phyloP scores from a whole-genome alignment of 768 basidiomycete genomes.

The Vararia minispora region DNA sequence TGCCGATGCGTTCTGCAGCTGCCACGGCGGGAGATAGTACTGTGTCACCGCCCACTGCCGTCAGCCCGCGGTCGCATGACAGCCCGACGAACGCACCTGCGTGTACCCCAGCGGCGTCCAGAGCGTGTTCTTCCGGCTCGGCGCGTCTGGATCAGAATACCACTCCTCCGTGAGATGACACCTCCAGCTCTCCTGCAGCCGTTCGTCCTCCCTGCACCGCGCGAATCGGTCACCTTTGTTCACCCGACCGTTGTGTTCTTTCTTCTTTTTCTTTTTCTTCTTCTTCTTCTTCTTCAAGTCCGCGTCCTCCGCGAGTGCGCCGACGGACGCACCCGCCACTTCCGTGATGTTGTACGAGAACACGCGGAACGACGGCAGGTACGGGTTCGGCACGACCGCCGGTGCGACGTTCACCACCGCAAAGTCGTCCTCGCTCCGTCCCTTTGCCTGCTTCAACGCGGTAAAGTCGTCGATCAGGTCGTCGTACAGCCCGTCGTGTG shows the following conservation, averaged over 20 bases:
- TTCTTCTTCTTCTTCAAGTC: conserved; percentile 6
- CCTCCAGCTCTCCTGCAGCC: conserved; percentile 50
- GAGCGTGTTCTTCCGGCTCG: conserved; percentile 56
- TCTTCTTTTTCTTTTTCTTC: conserved; percentile 18
- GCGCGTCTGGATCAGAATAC: conserved; percentile 52
- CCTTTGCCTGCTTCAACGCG: conserved; percentile 36
- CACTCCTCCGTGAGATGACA: conserved; percentile 50
- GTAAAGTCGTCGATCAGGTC: conserved; percentile 55
- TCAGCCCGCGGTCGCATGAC: conserved; percentile 1
- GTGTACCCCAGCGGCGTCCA: conserved; percentile 77
- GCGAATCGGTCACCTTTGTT: conserved; percentile 37
- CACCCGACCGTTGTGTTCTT: conserved; percentile 25
- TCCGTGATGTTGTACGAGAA: conserved; percentile 72
- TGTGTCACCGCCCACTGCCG: conserved; percentile 19
- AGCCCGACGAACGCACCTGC: conserved; percentile 44
- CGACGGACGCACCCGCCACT: background rate
- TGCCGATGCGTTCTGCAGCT: conserved; percentile 34
- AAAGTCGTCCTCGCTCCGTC: conserved; percentile 51
- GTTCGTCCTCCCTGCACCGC: conserved; percentile 36
- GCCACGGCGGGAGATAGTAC: conserved; percentile 51
- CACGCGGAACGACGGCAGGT: conserved; percentile 68
- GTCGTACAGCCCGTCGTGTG: conserved; percentile 35
- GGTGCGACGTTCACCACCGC: conserved; percentile 73
- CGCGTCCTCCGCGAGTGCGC: too few species aligned
- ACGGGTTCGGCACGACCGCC: conserved; percentile 80